A percentile compares a stretch with the other conserved stretches of the same genome.
Evolutionary conservation across 192 early-diverging fungal species (phyloP).

Genomic region (Podila verticillata): DNA sequence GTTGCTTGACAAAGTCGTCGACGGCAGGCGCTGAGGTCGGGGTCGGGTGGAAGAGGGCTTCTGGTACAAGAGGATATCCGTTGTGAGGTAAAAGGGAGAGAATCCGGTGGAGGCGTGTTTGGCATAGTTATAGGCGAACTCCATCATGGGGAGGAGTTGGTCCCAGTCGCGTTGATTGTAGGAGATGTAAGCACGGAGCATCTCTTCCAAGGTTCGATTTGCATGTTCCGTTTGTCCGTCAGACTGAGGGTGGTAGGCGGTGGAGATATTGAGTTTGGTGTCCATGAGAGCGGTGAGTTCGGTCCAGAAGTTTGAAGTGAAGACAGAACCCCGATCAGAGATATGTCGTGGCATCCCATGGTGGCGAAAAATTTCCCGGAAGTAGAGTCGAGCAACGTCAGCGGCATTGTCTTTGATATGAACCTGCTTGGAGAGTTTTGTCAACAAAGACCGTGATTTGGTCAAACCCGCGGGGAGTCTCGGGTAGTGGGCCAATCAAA

Average conservation of each 20-base stretch:
- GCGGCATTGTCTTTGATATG: slow-evolving; percentile 5
- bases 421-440: slow-evolving; percentile 50
- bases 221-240: slow-evolving; percentile 46
- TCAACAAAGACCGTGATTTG: slow-evolving; percentile 59
- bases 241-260: slow-evolving; percentile 49
- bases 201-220: slow-evolving; percentile 19
- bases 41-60: neutral
- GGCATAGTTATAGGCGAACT: slow-evolving; percentile 67
- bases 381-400: slow-evolving; percentile 11
- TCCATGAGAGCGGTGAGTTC: slow-evolving; percentile 20
- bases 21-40: slow-evolving; percentile 11
- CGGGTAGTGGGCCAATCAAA: slow-evolving; percentile 36
- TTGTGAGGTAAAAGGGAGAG: slow-evolving; percentile 36
- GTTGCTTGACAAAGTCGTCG: neutral
- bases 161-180: slow-evolving; percentile 55
- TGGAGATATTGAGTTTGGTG: slow-evolving; percentile 48
- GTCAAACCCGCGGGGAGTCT: slow-evolving; percentile 42
- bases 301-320: slow-evolving; percentile 57
- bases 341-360: slow-evolving; percentile 59
- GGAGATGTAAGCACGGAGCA: slow-evolving; percentile 6
- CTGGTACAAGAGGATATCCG: neutral
- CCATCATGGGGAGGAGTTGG: slow-evolving; percentile 39
- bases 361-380: slow-evolving; percentile 27
- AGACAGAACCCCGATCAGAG: slow-evolving; percentile 57
- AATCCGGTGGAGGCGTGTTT: slow-evolving; percentile 31